Conservation (phyloP, 331 rosid species). For the Stylosanthes scabra region DNA sequence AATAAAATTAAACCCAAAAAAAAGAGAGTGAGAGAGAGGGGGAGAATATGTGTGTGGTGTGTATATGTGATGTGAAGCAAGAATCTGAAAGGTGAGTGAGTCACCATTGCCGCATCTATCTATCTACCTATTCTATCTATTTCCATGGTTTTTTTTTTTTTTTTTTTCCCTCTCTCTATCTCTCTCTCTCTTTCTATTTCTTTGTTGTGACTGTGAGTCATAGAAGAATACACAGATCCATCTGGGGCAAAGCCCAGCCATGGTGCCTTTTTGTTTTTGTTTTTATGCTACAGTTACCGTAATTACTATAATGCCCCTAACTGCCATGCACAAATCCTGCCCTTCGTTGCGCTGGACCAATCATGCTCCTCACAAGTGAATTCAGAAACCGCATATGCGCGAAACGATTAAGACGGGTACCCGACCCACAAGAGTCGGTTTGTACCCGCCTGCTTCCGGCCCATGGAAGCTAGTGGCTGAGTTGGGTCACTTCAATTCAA, state of each 20-base stretch:
- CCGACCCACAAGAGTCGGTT: no score
- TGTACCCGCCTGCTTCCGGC: no score
- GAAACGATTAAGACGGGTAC: not conserved
- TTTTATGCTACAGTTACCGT: not conserved
- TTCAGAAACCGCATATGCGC: not conserved
- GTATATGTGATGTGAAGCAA: conserved; percentile 43
- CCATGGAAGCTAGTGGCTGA: no score
- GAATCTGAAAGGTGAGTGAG: conserved; percentile 48
- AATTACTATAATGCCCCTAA: conserved; percentile 39
- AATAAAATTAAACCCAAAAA: conserved; percentile 6
- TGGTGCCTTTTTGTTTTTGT: conserved; percentile 25
- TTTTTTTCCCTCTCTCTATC: not conserved
- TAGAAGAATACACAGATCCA: conserved; percentile 31
- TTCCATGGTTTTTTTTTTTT: not conserved
- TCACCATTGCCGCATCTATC: conserved; percentile 52
- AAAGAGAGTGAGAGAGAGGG: conserved; percentile 7
- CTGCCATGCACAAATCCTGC: not conserved
- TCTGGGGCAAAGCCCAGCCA: conserved; percentile 22
- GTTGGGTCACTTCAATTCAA: no score
- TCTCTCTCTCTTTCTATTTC: conserved; percentile 14
- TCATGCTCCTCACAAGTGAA: not conserved
- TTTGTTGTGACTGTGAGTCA: conserved; percentile 1
- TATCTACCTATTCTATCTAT: not conserved
- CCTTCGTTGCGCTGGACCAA: conserved; percentile 32
- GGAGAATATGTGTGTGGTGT: not conserved